A percentile compares a stretch with the other conserved stretches of the same genome.
Evolutionary conservation across 2,329 filamentous ascomycete genomes (phyloP).

Genomic region (Claviceps paspali): DNA sequence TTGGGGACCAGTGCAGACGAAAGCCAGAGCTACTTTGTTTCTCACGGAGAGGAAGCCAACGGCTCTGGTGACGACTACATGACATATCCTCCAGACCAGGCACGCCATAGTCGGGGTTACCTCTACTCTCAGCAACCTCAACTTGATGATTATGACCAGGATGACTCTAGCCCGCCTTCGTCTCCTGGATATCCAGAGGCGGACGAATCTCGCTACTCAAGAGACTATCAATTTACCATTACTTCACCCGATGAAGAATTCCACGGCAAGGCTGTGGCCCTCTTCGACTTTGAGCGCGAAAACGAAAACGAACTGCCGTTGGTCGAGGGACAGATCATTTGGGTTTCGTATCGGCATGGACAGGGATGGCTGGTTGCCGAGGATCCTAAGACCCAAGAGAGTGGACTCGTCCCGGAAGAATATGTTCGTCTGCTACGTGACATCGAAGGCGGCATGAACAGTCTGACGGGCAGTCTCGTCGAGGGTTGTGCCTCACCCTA

Average conservation of each 20-base stretch:
- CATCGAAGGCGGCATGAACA: constrained; percentile 78
- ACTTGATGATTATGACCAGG: constrained; percentile 37
- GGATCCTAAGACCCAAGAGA: constrained; percentile 87
- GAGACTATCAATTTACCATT: constrained; percentile 89
- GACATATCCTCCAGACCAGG: constrained; percentile 56
- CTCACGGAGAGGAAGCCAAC: constrained; percentile 52
- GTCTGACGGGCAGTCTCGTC: constrained; percentile 45
- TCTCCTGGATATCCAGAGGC: constrained; percentile 43
- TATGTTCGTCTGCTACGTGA: constrained; percentile 87
- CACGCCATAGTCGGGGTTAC: constrained; percentile 37
- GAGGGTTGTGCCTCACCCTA: constrained; percentile 38
- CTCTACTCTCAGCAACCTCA: constrained; percentile 28
- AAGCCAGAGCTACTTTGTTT: constrained; percentile 60
- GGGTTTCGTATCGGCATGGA: constrained; percentile 89
- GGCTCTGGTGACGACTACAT: constrained; percentile 68
- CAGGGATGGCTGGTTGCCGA: constrained; percentile 96
- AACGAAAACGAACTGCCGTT: constrained; percentile 93
- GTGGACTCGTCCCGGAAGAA: constrained; percentile 87
- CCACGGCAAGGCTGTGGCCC: constrained; percentile 86
- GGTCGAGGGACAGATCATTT: constrained; percentile 87
- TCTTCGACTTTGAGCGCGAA: constrained; percentile 89
- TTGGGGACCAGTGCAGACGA: constrained; percentile 53
- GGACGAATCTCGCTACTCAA: constrained; percentile 69
- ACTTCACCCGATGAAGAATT: constrained; percentile 94
- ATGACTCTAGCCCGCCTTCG: constrained; percentile 37